Base-by-base conservation (phyloP, 768 basidiomycete species). In the Piloderma croceum region DNA sequence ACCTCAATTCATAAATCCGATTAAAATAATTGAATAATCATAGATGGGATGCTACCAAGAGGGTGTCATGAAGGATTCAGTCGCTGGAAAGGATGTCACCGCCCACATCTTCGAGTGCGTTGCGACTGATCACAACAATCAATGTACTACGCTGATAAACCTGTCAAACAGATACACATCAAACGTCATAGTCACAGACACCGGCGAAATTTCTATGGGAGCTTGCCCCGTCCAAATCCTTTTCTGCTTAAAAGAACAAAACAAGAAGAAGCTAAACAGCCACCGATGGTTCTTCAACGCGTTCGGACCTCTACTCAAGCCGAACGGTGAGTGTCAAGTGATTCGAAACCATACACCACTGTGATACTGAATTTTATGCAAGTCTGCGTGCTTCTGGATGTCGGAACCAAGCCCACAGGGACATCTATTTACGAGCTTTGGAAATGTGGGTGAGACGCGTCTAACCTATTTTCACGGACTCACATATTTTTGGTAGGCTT, bases 251-350 rank as follows among this genome's bases (percentile, higher is more conserved):
- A 93, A 93, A 63, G 90, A 93, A 60, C 87, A 90, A 67, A 96
- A 93, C 73, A 91, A 91, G 73, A 93, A 94, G 73, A 94, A 96
- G 61, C 73, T 94, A 52, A 94, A 94, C 68, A 87, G 84, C 51
- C 91, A 96, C 55, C 77, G 92, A 15, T 96, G 92, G 92, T 94
- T 94, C 72, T 94, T 96, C 75, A 96, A 96, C 54, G 92, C 89
- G 1, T 88, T 94, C 48, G 87, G 88, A 17, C 89, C 91, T 19
- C 69, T 93, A 42, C 75, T 94, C 52, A 77, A 81, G 46, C 84
- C 91, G 27, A 90, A 91, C 52, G 84, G 85, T 82, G 37, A 24
- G 65, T 42, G 15, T 29, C 36, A 19, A 22, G 36, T 21, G 35
- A 18, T 49, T 43, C 39, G 15, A 23, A 23, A 13, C 21, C 21